A percentile compares a stretch with the other conserved stretches of the same genome.
Conservation (phyloP, 2,329 filamentous ascomycete genomes). For the Ophiostoma fasciatum region DNA sequence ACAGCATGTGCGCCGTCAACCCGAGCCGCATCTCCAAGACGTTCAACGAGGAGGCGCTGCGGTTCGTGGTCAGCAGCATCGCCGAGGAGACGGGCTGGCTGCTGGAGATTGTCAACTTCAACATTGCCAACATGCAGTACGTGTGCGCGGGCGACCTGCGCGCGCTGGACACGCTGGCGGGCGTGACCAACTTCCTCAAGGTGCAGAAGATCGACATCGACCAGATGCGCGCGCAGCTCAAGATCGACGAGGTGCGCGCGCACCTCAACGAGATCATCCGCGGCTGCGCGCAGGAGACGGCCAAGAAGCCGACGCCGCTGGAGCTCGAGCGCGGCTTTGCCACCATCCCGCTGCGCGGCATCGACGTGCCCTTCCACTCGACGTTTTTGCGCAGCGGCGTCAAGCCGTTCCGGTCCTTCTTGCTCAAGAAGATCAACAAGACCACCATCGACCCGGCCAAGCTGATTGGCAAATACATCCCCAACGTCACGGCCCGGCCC, state of each 20-base stretch:
- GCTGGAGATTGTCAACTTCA: conserved; percentile 97
- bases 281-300: conserved; percentile 72
- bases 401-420: conserved; percentile 95
- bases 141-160: conserved; percentile 57
- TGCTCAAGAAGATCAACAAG: conserved; percentile 99
- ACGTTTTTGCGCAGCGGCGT: conserved; percentile 96
- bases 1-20: conserved; percentile 98
- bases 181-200: conserved; percentile 91
- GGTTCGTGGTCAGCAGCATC: conserved; percentile 94
- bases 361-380: conserved; percentile 98
- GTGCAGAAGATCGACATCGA: conserved; percentile 95
- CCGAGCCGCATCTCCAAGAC: conserved; percentile 96
- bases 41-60: conserved; percentile 93
- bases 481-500: conserved; percentile 91
- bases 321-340: conserved; percentile 91
- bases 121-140: conserved; percentile 63
- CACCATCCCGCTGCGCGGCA: conserved; percentile 90
- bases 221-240: conserved; percentile 71
- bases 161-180: conserved; percentile 56
- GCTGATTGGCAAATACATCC: conserved; percentile 96
- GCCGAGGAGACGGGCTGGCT: conserved; percentile 89
- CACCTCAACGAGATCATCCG: conserved; percentile 85
- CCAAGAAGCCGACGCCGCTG: conserved; percentile 75
- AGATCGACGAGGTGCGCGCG: conserved; percentile 78
- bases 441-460: conserved; percentile 95